Conservation (phyloP, 352 stramenopile genomes). For the Phytophthora cactorum region DNA sequence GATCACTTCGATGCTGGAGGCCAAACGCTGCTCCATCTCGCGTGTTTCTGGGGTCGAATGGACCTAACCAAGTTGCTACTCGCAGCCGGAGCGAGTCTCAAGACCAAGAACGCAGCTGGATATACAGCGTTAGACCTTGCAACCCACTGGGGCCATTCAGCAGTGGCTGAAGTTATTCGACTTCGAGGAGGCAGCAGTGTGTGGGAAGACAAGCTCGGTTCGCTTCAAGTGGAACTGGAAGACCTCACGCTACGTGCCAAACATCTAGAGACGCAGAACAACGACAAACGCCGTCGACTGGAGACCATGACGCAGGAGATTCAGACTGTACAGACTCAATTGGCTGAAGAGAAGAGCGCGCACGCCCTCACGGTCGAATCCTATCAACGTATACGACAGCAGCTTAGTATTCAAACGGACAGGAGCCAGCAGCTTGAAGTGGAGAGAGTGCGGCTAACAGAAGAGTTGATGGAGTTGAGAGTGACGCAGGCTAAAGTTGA, state of each 20-base stretch:
- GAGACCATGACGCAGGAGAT: conserved; percentile 34
- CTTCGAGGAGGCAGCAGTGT: conserved; percentile 66
- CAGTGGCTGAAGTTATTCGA: conserved; percentile 72
- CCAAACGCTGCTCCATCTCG: conserved; percentile 76
- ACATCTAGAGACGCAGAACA: conserved; percentile 40
- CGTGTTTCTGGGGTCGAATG: conserved; percentile 78
- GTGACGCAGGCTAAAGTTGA: conserved; percentile 44
- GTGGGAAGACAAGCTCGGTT: conserved; percentile 78
- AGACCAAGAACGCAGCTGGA: conserved; percentile 72
- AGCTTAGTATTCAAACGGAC: conserved; percentile 10
- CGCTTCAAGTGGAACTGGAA: conserved; percentile 70
- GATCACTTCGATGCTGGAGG: conserved; percentile 78
- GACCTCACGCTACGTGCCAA: conserved; percentile 37
- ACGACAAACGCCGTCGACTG: conserved; percentile 32
- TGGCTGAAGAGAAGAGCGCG: conserved; percentile 58
- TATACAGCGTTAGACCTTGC: conserved; percentile 77
- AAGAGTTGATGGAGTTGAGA: conserved; percentile 32
- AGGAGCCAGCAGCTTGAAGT: conserved; percentile 16
- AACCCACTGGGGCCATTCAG: conserved; percentile 77
- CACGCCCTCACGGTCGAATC: conserved; percentile 19
- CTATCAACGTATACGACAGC: conserved; percentile 18
- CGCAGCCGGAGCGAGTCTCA: conserved; percentile 62
- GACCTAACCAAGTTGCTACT: conserved; percentile 68
- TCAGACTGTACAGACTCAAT: conserved; percentile 37
- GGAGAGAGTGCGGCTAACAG: conserved; percentile 15